A percentile compares a stretch with the other conserved stretches of the same genome.
phyloP scores from a whole-genome alignment of 139 green algal genomes.

The Diplosphaera chodatii region DNA sequence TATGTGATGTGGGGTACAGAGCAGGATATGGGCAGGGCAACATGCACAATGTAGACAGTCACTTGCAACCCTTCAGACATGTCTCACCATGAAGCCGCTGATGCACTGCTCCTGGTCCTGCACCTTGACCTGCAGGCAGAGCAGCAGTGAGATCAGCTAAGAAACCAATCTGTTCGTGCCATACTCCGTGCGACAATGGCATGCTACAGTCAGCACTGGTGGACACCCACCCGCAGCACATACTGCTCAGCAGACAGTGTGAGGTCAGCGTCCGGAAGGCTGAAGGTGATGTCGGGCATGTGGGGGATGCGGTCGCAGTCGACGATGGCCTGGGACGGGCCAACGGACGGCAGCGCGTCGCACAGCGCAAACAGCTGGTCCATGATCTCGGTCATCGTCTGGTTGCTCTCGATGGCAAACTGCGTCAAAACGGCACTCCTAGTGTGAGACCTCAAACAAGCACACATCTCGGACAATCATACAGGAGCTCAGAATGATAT shows the following conservation, averaged over 20 bases:
- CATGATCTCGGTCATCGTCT: slow-evolving; percentile 46
- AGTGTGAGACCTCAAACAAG: no score
- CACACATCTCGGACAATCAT: no score
- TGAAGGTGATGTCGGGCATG: slow-evolving; percentile 79
- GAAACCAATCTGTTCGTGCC: slow-evolving; percentile 3
- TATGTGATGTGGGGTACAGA: no score
- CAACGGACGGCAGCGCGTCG: slow-evolving; percentile 50
- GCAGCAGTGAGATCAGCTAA: neutral
- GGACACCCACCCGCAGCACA: slow-evolving; percentile 67
- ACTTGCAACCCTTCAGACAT: no score
- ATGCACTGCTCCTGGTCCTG: slow-evolving; percentile 71
- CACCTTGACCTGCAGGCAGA: slow-evolving; percentile 24
- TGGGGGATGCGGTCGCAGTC: slow-evolving; percentile 70
- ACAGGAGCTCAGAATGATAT: no score
- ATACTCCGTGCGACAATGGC: no score
- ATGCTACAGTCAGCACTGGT: no score
- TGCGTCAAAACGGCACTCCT: neutral
- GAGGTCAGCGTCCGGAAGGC: slow-evolving; percentile 73
- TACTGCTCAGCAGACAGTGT: slow-evolving; percentile 79
- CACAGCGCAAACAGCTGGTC: slow-evolving; percentile 50
- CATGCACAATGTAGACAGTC: no score
- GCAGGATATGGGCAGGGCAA: neutral
- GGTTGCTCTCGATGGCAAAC: slow-evolving; percentile 69
- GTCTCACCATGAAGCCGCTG: slow-evolving; percentile 81
- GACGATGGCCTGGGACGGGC: slow-evolving; percentile 60